These are phyloP conservation scores for Scenedesmus sp. DNA, from an alignment of 163 green algal species.

Conservation along the genomic window DNA sequence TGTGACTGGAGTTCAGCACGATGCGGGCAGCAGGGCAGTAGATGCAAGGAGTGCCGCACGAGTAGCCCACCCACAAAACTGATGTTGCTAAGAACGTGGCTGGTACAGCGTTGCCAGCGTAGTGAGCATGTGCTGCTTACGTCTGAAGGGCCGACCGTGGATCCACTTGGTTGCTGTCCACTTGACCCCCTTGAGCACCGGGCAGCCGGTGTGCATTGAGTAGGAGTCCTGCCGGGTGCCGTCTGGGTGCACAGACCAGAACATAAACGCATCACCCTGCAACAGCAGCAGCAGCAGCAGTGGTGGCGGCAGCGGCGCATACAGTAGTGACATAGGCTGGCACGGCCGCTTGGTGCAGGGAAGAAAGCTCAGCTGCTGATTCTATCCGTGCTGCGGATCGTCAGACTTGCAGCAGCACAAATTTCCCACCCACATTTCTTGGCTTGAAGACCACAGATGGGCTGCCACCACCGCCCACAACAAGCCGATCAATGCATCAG, in stretches of 20 bases:
- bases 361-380: too few relatives aligned
- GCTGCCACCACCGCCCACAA: too few relatives aligned
- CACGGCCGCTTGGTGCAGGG: too few relatives aligned
- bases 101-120: not conserved
- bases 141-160: constrained; percentile 67
- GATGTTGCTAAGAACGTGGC: too few relatives aligned
- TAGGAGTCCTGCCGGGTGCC: constrained; percentile 69
- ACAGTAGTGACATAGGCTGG: not conserved
- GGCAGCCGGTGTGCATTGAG: constrained; percentile 88
- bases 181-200: constrained; percentile 78
- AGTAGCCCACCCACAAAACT: not conserved
- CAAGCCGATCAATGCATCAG: too few relatives aligned
- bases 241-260: constrained; percentile 78
- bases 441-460: too few relatives aligned
- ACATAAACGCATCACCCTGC: constrained; percentile 84
- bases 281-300: not conserved
- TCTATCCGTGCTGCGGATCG: too few relatives aligned
- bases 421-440: too few relatives aligned
- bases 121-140: not conserved
- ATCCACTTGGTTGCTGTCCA: constrained; percentile 82
- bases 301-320: not conserved
- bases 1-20: not conserved
- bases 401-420: not conserved
- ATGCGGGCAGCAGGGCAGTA: not conserved
- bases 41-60: not conserved